Evolutionary conservation across 306 rosid species (phyloP), one percentile per base, ranked within the genome.

Genomic region (Vigna mungo): DNA sequence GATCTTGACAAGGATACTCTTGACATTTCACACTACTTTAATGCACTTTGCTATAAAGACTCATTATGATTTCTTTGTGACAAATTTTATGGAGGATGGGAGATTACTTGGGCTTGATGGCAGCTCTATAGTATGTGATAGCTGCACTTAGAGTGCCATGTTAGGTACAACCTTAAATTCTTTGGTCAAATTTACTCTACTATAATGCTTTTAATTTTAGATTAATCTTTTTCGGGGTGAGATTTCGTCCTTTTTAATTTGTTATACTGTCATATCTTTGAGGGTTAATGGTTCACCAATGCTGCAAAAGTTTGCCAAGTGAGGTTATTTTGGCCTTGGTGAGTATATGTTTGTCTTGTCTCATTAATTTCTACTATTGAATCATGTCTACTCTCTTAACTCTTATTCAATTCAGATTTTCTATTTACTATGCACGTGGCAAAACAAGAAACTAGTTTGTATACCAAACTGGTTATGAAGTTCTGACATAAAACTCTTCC

Each of bases 151-250:
- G 83, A 78, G 72, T 68, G 82, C 37, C 60, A 78, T 36, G 90
- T 88, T 84, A 88, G 97, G 97, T 91, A 63, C 84, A 83, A 63
- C 88, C 58, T 80, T 87, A 77, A 83, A 81, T 84, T 69, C 84
- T 63, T 79, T 77, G 74, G 83, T 77, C 85, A 85, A 86, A 86
- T 83, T 84, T 68, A 84, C 81, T 47, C 67, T 79, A 21, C 52
- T 63, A 55, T 44, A 43, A 27, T 55, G 53, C 63, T 81, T 58
- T 54, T 77, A 30, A 25, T 62, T 58, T 52, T 43, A 36, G 36
- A 44, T 49, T 72, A 59, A 62, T 39, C 18, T 27, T 43, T 53
- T 78, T 39, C 53, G 18, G 36, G 82, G 71, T 78, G 43, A 16
- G 52, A 32, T 73, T 78, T 48, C 74, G 58, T 85, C 44, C 51